Base-by-base conservation (phyloP, 805 yeast species). In the Myxozyma neotropica region DNA sequence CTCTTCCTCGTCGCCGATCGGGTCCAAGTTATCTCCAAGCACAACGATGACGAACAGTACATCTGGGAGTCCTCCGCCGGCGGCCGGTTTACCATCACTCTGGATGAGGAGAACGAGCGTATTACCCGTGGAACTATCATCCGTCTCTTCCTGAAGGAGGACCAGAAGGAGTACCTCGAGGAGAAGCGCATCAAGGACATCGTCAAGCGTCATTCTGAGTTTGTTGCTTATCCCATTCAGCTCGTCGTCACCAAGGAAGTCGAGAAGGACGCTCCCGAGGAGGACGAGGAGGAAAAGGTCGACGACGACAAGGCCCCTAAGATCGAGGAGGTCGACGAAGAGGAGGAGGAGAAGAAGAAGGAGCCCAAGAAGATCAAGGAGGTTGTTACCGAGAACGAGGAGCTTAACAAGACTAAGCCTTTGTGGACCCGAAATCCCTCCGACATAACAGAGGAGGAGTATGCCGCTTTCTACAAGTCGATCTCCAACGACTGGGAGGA, bases 401-500 rank as follows among this genome's bases (percentile, higher is more conserved):
- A 93, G 80, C 87, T 94, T 74, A 94, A 94, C 89, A 94, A 93
- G 84, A 89, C 96, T 69, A 94, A 94, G 83, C 99, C 99, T 67
- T 82, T 94, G 75, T 94, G 99, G 99, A 94, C 99, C 70, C 90
- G 98, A 85, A 88, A 87, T 83, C 99, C 99, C 78, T 80, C 93
- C 71, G 99, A 94, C 67, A 96, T 94, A 70, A 84, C 96, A 67
- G 92, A 90, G 83, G 99, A 94, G 69, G 99, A 94, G 81, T 94
- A 94, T 85, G 93, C 94, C 73, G 95, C 98, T 61, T 94, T 94
- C 88, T 94, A 94, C 89, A 94, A 94, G 83, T 91, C 98, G 53
- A 94, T 94, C 74, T 92, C 99, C 58, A 94, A 94, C 80, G 99
- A 94, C 80, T 94, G 99, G 99, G 99, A 94, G 83, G 99, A 94